These are phyloP conservation scores for Candida tibetensis DNA, from an alignment of 805 yeast genomes.

Conservation along the genomic window DNA sequence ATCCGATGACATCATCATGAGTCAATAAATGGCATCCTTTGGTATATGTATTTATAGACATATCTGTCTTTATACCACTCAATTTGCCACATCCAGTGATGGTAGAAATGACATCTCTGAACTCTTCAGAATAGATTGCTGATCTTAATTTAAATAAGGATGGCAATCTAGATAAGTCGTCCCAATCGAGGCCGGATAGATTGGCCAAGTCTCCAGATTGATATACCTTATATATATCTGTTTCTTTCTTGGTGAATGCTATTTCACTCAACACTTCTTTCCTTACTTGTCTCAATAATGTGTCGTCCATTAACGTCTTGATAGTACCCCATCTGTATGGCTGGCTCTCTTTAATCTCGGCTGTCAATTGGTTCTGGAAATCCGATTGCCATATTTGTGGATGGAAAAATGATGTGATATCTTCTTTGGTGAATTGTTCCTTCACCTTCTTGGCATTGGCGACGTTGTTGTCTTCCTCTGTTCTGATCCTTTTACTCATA, in stretches of 20 bases:
- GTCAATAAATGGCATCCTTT: slow-evolving; percentile 92
- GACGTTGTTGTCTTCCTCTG: not conserved
- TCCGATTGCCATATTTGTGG: slow-evolving; percentile 45
- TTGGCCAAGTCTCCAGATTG: slow-evolving; percentile 93
- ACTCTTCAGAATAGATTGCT: slow-evolving; percentile 82
- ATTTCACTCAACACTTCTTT: slow-evolving; percentile 79
- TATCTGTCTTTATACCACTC: slow-evolving; percentile 88
- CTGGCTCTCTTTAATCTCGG: slow-evolving; percentile 50
- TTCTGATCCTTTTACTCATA: slow-evolving; percentile 4
- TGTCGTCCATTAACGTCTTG: slow-evolving; percentile 67
- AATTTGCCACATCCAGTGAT: slow-evolving; percentile 87
- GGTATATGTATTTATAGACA: slow-evolving; percentile 86
- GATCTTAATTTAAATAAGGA: slow-evolving; percentile 75
- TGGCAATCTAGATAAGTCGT: slow-evolving; percentile 71
- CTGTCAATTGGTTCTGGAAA: slow-evolving; percentile 39
- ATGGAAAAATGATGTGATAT: slow-evolving; percentile 37
- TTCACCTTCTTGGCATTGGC: slow-evolving; percentile 4
- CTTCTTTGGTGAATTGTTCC: slow-evolving; percentile 3
- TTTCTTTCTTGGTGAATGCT: slow-evolving; percentile 91
- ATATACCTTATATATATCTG: slow-evolving; percentile 91
- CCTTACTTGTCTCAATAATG: slow-evolving; percentile 73
- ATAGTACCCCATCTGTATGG: slow-evolving; percentile 94
- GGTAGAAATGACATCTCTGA: slow-evolving; percentile 70
- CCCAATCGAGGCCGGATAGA: slow-evolving; percentile 76
- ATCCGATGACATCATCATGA: slow-evolving; percentile 97